Evolutionary conservation across 305 asterid genomes (phyloP), one percentile per base, ranked within the genome.

Genomic region (Coffea humblotiana): DNA sequence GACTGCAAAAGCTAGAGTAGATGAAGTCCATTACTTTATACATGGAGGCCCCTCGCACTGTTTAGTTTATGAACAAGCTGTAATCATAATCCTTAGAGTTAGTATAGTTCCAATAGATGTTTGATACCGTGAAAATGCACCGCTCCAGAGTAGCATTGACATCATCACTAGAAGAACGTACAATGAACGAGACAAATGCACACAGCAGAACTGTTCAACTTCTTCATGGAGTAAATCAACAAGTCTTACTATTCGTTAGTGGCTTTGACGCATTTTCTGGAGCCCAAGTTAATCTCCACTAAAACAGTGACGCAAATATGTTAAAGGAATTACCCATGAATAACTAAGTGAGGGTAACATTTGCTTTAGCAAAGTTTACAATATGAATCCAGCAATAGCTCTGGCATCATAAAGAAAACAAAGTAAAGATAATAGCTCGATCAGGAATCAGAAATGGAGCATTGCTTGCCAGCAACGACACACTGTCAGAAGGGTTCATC

Each of bases 11-110:
- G 11, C 27, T 69, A 40, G 29, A 23, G 13, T 37, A 69, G 27
- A 8, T 70, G 6, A 69, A 69, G 21, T 18, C 43, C n/a, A 16
- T 6, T 12, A 86, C 90, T 74, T 71, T 91, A 63, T 25, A 4
- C 63, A 8, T 9, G 9, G n/a, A 61, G 66, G 66, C 66, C 66
- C 66, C 11, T 61, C 15, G 10, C 68, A 63, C 2, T 8, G 37
- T 10, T 63, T 63, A 63, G 16, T 10, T 63, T 6, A n/a, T 8
- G 10, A 8, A 18, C 12, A 63, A 63, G 18, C 1, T 63, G 68
- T n/a, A 63, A 63, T 9, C 35, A 9, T n/a, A 23, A 60, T n/a
- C 0, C 11, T 63, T 25, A 8, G 3, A 25, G 21, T 14, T 25
- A 0, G 3, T 61, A 61, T n/a, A 23, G 66, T 29, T 61, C 66